Percentiles rank a stretch among this genome's conserved stretches.
These are phyloP conservation scores for Mycena galericulata DNA, from an alignment of 768 basidiomycete species.

Conservation along the genomic window DNA sequence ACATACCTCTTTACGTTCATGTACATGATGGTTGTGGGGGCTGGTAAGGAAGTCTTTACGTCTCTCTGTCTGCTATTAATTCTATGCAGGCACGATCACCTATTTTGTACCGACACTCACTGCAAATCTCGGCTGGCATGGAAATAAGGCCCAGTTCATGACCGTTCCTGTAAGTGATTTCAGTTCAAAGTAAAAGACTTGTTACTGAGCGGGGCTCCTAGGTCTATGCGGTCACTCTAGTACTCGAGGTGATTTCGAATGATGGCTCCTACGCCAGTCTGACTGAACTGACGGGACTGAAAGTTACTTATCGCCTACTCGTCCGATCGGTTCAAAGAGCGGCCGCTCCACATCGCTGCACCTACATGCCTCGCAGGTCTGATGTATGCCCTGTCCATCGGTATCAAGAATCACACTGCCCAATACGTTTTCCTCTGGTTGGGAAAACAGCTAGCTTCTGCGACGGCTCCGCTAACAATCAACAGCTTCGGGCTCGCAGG, in stretches of 20 bases:
- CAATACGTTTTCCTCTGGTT: constrained; percentile 33
- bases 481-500: constrained; percentile 29
- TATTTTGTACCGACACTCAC: constrained; percentile 29
- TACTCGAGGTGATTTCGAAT: constrained; percentile 26
- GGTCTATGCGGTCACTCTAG: constrained; percentile 28
- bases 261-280: constrained; percentile 8
- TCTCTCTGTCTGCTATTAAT: constrained; percentile 12
- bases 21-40: constrained; percentile 31
- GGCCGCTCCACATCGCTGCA: constrained; percentile 22
- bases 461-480: constrained; percentile 12
- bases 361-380: constrained; percentile 29
- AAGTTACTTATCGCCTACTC: constrained; percentile 29
- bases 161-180: constrained; percentile 24
- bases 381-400: constrained; percentile 30
- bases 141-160: constrained; percentile 31
- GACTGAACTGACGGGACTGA: constrained; percentile 17
- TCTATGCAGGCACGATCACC: constrained; percentile 28
- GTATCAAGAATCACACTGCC: constrained; percentile 27
- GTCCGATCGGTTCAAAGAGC: constrained; percentile 30
- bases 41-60: constrained; percentile 19
- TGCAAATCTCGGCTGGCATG: constrained; percentile 25
- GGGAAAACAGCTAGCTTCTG: constrained; percentile 6
- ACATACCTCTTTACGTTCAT: constrained; percentile 31
- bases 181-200: constrained; percentile 16
- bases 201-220: constrained; percentile 16